Conservation (phyloP, 108 stramenopile genomes). For the Nitzschia sp. region DNA sequence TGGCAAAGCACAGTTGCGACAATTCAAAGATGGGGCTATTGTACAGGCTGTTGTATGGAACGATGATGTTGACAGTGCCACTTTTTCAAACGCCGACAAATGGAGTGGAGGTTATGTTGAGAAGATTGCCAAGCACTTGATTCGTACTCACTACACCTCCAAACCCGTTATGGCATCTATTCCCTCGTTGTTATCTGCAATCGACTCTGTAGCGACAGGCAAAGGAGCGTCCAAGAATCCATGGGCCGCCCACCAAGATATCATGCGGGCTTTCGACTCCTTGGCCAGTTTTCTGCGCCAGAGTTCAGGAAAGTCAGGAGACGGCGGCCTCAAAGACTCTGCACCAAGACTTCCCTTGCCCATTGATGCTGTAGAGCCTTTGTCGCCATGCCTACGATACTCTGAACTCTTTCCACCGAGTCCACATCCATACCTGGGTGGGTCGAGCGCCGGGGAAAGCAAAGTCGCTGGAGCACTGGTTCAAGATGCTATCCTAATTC, state of each 20-base stretch:
- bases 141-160: conserved; percentile 51
- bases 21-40: conserved; percentile 90
- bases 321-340: conserved; percentile 15
- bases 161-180: conserved; percentile 30
- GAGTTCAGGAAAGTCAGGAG: conserved; percentile 32
- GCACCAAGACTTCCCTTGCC: conserved; percentile 64
- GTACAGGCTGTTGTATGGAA: conserved; percentile 89
- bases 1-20: conserved; percentile 65
- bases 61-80: conserved; percentile 27
- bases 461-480: conserved; percentile 58
- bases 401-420: conserved; percentile 70
- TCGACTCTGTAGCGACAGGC: conserved; percentile 49
- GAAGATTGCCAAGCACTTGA: conserved; percentile 64
- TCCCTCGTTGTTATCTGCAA: conserved; percentile 56
- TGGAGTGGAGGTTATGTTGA: conserved; percentile 76
- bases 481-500: conserved; percentile 66
- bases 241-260: conserved; percentile 57
- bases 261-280: conserved; percentile 67
- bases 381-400: conserved; percentile 76
- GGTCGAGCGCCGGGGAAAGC: conserved; percentile 16
- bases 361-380: conserved; percentile 80
- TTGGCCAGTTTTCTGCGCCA: conserved; percentile 68
- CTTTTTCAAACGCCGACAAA: conserved; percentile 53
- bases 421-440: conserved; percentile 77
- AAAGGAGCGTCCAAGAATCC: conserved; percentile 6